Conservation (phyloP, 495 filamentous ascomycete genomes). For the Annulohypoxylon moriforme region DNA sequence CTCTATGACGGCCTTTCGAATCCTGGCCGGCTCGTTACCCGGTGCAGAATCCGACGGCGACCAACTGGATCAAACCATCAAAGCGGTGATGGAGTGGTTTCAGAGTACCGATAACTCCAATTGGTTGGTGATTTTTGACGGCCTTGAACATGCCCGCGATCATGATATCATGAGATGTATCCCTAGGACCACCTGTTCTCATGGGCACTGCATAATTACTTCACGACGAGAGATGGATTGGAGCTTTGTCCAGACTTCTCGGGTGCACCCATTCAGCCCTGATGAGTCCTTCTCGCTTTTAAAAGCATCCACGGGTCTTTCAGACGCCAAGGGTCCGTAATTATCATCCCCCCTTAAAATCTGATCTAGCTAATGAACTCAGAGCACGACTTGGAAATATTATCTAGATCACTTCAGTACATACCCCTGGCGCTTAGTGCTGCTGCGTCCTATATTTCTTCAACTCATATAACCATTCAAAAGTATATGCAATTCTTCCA, state of each 20-base stretch:
- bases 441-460: slow-evolving; percentile 3
- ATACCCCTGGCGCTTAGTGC: slow-evolving; percentile 1
- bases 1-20: not conserved
- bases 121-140: slow-evolving; percentile 6
- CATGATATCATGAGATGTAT: slow-evolving; percentile 2
- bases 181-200: slow-evolving; percentile 4
- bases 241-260: not conserved
- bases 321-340: slow-evolving; percentile 5
- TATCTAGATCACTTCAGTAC: not conserved
- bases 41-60: not conserved
- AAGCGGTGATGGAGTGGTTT: slow-evolving; percentile 3
- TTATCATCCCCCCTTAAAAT: not conserved
- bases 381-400: not conserved
- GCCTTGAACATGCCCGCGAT: not conserved
- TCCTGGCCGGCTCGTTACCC: not conserved
- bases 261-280: not conserved
- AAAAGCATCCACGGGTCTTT: slow-evolving; percentile 1
- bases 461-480: not conserved
- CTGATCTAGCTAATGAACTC: not conserved
- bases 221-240: not conserved
- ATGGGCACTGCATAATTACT: slow-evolving; percentile 11
- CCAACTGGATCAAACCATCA: not conserved
- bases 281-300: slow-evolving; percentile 3
- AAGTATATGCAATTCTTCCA: not conserved
- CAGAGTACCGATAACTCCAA: slow-evolving; percentile 6